phyloP scores from a whole-genome alignment of 352 stramenopile genomes.

The Phytopythium kandeliae region DNA sequence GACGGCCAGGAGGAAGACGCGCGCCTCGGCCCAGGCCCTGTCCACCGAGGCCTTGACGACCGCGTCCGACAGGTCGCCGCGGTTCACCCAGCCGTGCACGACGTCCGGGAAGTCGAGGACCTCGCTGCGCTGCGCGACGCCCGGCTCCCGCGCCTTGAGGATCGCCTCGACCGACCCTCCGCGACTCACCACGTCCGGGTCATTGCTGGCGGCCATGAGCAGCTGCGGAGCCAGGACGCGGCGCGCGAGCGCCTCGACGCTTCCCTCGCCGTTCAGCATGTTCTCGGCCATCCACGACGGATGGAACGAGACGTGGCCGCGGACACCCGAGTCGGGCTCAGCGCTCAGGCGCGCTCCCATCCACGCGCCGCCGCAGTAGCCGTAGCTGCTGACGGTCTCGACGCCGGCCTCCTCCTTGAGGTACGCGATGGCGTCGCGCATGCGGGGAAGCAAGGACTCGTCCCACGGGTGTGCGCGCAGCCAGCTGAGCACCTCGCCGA shows the following conservation, averaged over 20 bases:
- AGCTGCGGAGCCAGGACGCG: constrained; percentile 31
- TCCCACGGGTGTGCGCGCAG: too few species aligned
- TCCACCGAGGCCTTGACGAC: constrained; percentile 25
- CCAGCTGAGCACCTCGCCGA: too few species aligned
- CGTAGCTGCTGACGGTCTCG: constrained; percentile 20
- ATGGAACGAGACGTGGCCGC: constrained; percentile 32
- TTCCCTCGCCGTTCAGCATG: constrained; percentile 15
- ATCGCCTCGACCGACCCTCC: constrained; percentile 24
- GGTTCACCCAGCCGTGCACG: constrained; percentile 51
- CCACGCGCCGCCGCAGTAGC: constrained; percentile 33
- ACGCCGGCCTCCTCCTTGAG: constrained; percentile 18
- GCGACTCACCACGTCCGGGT: constrained; percentile 20
- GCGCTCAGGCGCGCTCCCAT: constrained; percentile 13
- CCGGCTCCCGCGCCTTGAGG: constrained; percentile 12
- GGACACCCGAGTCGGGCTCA: constrained; percentile 9
- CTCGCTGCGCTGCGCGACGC: constrained; percentile 9
- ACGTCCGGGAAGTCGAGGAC: constrained; percentile 36
- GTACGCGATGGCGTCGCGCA: constrained; percentile 10
- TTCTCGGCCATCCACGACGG: constrained; percentile 26
- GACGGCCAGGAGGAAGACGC: background rate
- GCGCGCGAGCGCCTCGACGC: constrained; percentile 14
- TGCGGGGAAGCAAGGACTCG: constrained; percentile 1
- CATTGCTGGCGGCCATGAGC: constrained; percentile 25
- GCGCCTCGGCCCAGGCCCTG: constrained; percentile 37
- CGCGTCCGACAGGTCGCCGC: constrained; percentile 34